These are phyloP conservation scores for Acer campestre DNA, from an alignment of 345 rosid species.

Conservation along the genomic window DNA sequence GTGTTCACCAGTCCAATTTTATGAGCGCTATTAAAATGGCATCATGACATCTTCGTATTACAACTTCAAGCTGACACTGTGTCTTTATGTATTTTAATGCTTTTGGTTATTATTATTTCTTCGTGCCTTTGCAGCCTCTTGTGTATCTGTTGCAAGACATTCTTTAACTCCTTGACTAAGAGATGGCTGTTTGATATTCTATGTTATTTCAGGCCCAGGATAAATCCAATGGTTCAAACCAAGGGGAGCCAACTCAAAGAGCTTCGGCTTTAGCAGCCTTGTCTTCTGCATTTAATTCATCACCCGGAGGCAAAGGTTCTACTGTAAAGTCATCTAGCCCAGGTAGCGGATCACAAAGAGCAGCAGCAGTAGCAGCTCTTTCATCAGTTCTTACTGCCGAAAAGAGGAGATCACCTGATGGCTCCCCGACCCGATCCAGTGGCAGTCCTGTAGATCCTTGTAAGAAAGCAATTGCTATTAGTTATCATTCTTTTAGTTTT, in stretches of 20 bases:
- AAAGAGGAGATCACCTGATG: constrained; percentile 65
- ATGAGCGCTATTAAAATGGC: not conserved
- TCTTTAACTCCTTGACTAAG: not conserved
- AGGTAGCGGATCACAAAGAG: constrained; percentile 80
- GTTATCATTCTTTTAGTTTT: constrained; percentile 9
- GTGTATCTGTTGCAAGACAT: not conserved
- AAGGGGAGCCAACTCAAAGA: constrained; percentile 73
- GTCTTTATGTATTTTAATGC: not conserved
- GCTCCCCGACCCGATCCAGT: constrained; percentile 54
- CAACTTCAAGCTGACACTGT: not conserved
- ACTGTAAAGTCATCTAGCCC: constrained; percentile 41
- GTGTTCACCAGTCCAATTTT: no score
- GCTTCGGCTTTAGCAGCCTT: constrained; percentile 89
- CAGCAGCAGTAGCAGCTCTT: constrained; percentile 97
- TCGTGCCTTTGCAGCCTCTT: not conserved
- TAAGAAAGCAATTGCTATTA: constrained; percentile 40
- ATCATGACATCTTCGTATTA: not conserved
- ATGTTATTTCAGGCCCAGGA: constrained; percentile 46
- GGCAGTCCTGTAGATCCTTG: constrained; percentile 46
- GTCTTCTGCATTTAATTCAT: constrained; percentile 68
- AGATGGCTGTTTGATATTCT: constrained; percentile 9
- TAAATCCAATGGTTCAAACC: constrained; percentile 62
- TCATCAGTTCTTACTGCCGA: constrained; percentile 89
- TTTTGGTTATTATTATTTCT: not conserved
- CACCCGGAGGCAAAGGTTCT: constrained; percentile 53